These are phyloP conservation scores for Tephrocybe sp. DNA, from an alignment of 768 basidiomycete species.

Conservation along the genomic window DNA sequence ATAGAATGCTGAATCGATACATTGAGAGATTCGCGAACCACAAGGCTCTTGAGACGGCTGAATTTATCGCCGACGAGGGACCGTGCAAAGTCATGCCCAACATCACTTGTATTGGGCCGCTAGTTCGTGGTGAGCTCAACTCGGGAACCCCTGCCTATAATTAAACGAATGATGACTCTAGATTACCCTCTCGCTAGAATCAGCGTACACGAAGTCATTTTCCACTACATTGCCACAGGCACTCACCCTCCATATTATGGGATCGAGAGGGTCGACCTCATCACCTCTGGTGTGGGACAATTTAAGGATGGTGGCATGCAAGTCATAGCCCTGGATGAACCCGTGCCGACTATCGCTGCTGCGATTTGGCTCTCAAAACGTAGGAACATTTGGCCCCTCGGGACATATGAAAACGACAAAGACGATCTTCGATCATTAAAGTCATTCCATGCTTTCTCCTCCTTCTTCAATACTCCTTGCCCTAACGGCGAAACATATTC, in stretches of 20 bases:
- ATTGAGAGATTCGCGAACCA: neutral
- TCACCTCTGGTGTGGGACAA: conserved; percentile 3
- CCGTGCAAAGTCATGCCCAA: neutral
- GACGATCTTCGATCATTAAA: too few relatives aligned
- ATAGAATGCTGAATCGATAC: conserved; percentile 1
- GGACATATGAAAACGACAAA: too few relatives aligned
- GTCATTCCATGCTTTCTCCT: too few relatives aligned
- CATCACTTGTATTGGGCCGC: neutral
- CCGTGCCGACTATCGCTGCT: conserved; percentile 5
- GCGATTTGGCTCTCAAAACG: conserved; percentile 5
- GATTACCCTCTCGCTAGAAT: neutral
- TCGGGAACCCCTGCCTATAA: neutral
- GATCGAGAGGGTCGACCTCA: neutral
- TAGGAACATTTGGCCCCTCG: too few relatives aligned
- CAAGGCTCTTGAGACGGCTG: neutral
- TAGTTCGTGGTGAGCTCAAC: neutral
- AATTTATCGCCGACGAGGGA: neutral
- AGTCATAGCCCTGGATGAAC: conserved; percentile 6
- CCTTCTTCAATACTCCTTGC: neutral
- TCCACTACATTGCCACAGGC: conserved; percentile 1
- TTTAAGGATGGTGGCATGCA: conserved; percentile 3
- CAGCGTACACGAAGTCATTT: neutral
- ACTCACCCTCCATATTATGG: neutral
- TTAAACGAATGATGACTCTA: neutral
- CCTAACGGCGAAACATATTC: neutral